Base-by-base conservation (phyloP, 225 moss, liverwort and hornwort genomes). In the Pseudoscleropodium purum region DNA sequence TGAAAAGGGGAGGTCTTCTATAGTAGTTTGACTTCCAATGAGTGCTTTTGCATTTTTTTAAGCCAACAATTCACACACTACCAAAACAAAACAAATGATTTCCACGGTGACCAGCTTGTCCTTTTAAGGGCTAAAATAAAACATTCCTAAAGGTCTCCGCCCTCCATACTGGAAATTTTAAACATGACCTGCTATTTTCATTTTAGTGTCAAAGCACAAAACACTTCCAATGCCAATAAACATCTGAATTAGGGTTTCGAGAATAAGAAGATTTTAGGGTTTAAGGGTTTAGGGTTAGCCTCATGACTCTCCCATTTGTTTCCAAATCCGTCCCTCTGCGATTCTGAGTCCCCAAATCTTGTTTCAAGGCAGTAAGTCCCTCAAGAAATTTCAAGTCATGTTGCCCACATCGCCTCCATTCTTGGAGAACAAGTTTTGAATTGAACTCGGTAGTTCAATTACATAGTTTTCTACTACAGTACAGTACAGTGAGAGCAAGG, bases 21-120 rank as follows among this genome's bases (percentile, higher is more conserved):
- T 3, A 57, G 4, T 57, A 57, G 21, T 57, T 57, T 9, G 21
- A 57, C 57, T 57, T 57, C 21, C 57, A 57, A 57, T 57, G 9
- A 57, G 20, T 57, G 5, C 20, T 57, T 57, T 57, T 4, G 20
- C 56, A 17, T 17, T 54, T 54, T 54, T 54, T 54, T 54, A 54
- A 54, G 54, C 5, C 54, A 54, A 54, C 16, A 54, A 41, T 45
- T 73, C 15, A 27, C 2, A 43, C 3, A 43, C 1, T 27, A 43
- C 1, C 1, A 1, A 3, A 27, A 16, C 0, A 1, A 3, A 27
- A 27, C 27, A 2, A 10, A 6, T 74, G 17, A 45, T 45, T 74
- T 45, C 6, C 17, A 45, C 0, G 0, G 3, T 43, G 17, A 29
- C 2, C 0, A 2, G 5, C 3, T 7, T 0, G 1, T 43, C 16